Conservation (phyloP, 768 basidiomycete genomes). For the Artomyces pyxidatus region DNA sequence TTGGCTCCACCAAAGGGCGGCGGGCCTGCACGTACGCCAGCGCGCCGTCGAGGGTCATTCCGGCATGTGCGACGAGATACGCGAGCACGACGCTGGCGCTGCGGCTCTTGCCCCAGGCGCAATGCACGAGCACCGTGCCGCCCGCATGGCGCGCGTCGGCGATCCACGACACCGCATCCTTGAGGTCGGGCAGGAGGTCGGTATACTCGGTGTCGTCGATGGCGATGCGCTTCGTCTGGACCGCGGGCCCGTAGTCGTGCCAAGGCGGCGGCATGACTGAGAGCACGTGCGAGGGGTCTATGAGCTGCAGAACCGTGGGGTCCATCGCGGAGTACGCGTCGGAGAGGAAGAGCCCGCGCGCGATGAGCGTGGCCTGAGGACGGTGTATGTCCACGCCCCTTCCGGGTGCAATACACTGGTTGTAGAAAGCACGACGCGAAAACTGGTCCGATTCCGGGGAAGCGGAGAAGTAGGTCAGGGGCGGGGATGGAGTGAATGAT, state of each 20-base stretch:
- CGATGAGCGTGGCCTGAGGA: neutral
- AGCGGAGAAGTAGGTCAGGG: no score
- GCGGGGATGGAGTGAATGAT: no score
- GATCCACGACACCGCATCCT: neutral
- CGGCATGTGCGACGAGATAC: slow-evolving; percentile 33
- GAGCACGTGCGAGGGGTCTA: neutral
- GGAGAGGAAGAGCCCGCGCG: neutral
- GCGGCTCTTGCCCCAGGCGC: slow-evolving; percentile 66
- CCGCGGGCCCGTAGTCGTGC: no score
- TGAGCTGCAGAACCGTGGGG: neutral
- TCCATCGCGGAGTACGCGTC: neutral
- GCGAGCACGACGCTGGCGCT: slow-evolving; percentile 72
- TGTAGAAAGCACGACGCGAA: neutral
- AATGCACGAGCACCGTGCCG: slow-evolving; percentile 42
- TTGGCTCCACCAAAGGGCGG: slow-evolving; percentile 23
- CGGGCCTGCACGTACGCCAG: slow-evolving; percentile 16
- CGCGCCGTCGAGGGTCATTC: slow-evolving; percentile 22
- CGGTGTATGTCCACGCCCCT: neutral
- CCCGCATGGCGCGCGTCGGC: neutral
- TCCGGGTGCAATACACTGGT: neutral
- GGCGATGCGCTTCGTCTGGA: no score
- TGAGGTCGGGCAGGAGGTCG: no score
- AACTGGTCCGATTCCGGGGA: no score
- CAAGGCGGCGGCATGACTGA: no score
- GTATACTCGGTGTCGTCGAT: no score